Evolutionary conservation across 495 filamentous ascomycete species (phyloP), one percentile per base, ranked within the genome.

Genomic region (Neurospora cerealis): DNA sequence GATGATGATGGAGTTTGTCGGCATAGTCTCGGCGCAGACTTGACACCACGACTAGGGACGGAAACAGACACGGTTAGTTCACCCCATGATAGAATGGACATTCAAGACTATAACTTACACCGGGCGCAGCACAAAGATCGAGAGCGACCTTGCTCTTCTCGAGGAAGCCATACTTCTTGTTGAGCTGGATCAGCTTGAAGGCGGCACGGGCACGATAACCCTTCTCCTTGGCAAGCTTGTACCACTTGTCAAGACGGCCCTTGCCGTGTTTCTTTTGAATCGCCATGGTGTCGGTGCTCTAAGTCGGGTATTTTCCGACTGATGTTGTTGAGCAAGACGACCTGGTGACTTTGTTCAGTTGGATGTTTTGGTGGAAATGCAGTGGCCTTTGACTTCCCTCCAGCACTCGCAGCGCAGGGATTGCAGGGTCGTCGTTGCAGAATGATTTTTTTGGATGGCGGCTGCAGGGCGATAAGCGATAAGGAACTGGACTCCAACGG

Each of bases 201-300:
- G 96, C 96, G 77, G 96, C 94, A 84, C 96, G 88, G 48, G 96
- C 96, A 77, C 96, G 86, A 84, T 99, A 99, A 71, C 96, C 96
- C 84, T 98, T 98, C 82, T 99, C 96, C 82, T 98, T 98, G 74
- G 96, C 96, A 75, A 99, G 80, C 74, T 82, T 83, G 76, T 87
- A 88, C 94, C 94, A 98, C 85, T 98, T 98, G 86, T 99, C 96
- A 74, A 99, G 89, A 88, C 96, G 95, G 82, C 96, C 96, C 88
- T 99, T 99, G 86, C 94, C 96, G 83, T 97, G 92, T 89, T 99
- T 99, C 87, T 99, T 99, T 81, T 98, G 96, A 77, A 98, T 95
- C 77, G 92, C 95, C 96, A 99, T 99, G 77, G 44, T 76, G 77
- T 71, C 77, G 78, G 42, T 75, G 69, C 73, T 44, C 69, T 41